A percentile compares a stretch with the other conserved stretches of the same genome.
phyloP scores from a whole-genome alignment of 441 rosid species.

The Gossypium davidsonii region DNA sequence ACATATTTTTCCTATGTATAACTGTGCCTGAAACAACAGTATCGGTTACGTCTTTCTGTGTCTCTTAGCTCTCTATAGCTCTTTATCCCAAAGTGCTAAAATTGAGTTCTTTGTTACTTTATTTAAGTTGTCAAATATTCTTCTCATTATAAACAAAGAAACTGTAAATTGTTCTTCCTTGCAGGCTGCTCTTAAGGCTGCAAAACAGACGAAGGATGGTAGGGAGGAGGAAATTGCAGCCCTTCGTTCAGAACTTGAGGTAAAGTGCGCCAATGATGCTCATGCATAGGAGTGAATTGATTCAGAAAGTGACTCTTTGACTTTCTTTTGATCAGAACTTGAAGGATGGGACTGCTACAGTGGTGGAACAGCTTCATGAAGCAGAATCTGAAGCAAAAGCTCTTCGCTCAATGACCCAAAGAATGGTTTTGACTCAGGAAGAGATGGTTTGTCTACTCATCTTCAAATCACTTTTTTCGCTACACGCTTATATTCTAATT shows the following conservation, averaged over 20 bases:
- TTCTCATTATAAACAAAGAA: not conserved
- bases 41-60: not conserved
- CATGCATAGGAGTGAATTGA: slow-evolving; percentile 11
- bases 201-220: slow-evolving; percentile 59
- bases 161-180: slow-evolving; percentile 3
- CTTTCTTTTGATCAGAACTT: slow-evolving; percentile 39
- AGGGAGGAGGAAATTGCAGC: slow-evolving; percentile 58
- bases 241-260: slow-evolving; percentile 73
- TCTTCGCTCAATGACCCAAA: slow-evolving; percentile 70
- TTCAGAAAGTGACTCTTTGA: slow-evolving; percentile 13
- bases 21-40: not conserved
- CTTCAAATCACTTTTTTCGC: slow-evolving; percentile 11
- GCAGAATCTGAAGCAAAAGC: slow-evolving; percentile 76
- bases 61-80: not conserved
- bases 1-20: not conserved
- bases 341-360: slow-evolving; percentile 55
- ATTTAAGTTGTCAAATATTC: slow-evolving; percentile 3
- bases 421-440: slow-evolving; percentile 88
- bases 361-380: slow-evolving; percentile 56
- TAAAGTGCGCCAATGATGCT: slow-evolving; percentile 22
- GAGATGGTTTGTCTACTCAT: slow-evolving; percentile 65
- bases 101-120: not conserved
- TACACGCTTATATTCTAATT: slow-evolving; percentile 23
- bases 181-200: slow-evolving; percentile 74
- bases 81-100: not conserved